These are phyloP conservation scores for Suillus sp. DNA, from an alignment of 768 basidiomycete species.

Conservation along the genomic window DNA sequence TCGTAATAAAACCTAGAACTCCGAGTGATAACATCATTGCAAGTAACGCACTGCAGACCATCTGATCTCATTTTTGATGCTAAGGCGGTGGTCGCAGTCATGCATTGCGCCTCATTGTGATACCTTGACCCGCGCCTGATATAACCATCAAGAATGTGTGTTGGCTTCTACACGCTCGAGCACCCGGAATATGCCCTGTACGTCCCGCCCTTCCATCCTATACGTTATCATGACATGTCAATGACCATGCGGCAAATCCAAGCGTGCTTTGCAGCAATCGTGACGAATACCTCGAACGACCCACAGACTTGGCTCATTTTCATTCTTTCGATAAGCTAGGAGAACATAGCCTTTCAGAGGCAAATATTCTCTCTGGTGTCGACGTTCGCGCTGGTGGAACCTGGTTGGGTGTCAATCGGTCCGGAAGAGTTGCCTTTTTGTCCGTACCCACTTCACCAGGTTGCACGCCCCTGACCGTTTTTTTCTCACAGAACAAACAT, in stretches of 20 bases:
- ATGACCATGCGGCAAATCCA: constrained; percentile 49
- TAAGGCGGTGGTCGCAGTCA: background rate
- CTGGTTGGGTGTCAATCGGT: constrained; percentile 73
- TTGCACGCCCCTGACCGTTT: constrained; percentile 11
- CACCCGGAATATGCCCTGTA: constrained; percentile 81
- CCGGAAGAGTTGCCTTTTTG: constrained; percentile 73
- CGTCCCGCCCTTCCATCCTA: constrained; percentile 19
- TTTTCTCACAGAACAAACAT: constrained; percentile 73
- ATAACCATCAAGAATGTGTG: constrained; percentile 57
- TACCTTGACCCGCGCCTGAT: background rate
- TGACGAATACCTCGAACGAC: constrained; percentile 71
- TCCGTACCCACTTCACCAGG: constrained; percentile 40
- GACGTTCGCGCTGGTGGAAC: constrained; percentile 77
- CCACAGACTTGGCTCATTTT: constrained; percentile 65
- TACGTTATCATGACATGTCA: constrained; percentile 8
- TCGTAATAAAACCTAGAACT: background rate
- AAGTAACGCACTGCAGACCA: background rate
- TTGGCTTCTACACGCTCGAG: constrained; percentile 75
- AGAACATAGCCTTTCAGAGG: constrained; percentile 21
- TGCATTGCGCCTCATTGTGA: background rate
- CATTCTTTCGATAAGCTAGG: constrained; percentile 57
- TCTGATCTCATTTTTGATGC: background rate
- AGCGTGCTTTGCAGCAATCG: constrained; percentile 63
- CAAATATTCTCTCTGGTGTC: constrained; percentile 67
- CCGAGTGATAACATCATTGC: background rate